phyloP scores from a whole-genome alignment of 306 rosid genomes.

The Mucuna pruriens region DNA sequence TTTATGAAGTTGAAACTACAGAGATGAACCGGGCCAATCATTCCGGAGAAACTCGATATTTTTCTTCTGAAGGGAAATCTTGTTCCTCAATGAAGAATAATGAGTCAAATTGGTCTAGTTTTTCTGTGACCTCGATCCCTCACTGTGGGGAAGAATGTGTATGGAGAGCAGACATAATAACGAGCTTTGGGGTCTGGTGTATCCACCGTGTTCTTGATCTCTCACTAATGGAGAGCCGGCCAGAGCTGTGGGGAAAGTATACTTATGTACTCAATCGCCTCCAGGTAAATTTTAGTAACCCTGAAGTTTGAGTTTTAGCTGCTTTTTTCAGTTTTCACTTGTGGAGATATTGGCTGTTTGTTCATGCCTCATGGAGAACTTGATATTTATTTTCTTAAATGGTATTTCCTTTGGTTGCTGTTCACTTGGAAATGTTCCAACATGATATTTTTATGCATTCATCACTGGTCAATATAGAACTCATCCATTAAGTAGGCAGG shows the following conservation, averaged over 20 bases:
- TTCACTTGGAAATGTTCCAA: constrained; percentile 5
- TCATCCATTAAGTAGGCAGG: background rate
- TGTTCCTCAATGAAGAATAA: constrained; percentile 42
- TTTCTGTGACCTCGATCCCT: constrained; percentile 67
- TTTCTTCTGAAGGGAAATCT: constrained; percentile 59
- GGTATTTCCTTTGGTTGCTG: background rate
- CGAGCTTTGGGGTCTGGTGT: constrained; percentile 99
- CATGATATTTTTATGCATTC: background rate
- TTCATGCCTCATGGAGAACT: background rate
- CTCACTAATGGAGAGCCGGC: constrained; percentile 94
- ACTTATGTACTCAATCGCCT: constrained; percentile 93
- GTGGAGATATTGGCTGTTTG: background rate
- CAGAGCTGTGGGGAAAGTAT: constrained; percentile 98
- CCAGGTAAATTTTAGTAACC: constrained; percentile 66
- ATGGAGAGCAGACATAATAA: constrained; percentile 78
- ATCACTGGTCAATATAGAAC: background rate
- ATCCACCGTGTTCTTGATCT: constrained; percentile 91
- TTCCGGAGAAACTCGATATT: constrained; percentile 56
- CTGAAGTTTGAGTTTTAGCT: background rate
- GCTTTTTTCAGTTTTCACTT: background rate
- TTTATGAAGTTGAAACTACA: constrained; percentile 76
- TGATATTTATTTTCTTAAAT: background rate
- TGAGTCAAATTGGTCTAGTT: constrained; percentile 40
- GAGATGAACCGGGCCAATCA: constrained; percentile 55
- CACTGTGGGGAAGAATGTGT: constrained; percentile 93